Evolutionary conservation across 2,329 filamentous ascomycete genomes (phyloP).

Genomic region (Fusarium mundagurra): DNA sequence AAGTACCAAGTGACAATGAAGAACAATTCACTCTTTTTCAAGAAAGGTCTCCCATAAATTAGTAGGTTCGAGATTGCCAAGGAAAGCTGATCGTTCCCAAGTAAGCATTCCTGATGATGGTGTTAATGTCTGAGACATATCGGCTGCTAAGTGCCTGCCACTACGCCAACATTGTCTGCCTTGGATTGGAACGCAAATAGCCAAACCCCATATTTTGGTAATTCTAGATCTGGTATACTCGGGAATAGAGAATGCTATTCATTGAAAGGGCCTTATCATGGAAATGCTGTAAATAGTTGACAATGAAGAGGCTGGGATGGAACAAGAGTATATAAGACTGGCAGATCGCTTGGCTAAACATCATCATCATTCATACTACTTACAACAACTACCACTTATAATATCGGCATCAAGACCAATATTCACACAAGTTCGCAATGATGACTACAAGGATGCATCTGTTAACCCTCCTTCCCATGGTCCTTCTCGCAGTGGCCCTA

Average conservation of each 20-base stretch:
- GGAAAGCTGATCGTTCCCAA: background rate
- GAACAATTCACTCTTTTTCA: background rate
- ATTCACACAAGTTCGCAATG: background rate
- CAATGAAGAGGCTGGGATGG: background rate
- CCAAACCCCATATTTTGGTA: background rate
- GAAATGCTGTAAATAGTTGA: background rate
- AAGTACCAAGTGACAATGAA: background rate
- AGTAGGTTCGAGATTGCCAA: background rate
- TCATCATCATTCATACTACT: background rate
- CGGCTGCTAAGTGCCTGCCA: background rate
- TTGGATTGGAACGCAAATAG: slow-evolving; percentile 11
- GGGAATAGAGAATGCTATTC: background rate
- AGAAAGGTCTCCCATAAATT: background rate
- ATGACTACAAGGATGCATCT: slow-evolving; percentile 10
- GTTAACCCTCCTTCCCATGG: slow-evolving; percentile 30
- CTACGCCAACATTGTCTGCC: slow-evolving; percentile 7
- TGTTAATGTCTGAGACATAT: slow-evolving; percentile 16
- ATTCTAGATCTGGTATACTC: background rate
- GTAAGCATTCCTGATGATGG: background rate
- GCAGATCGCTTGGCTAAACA: background rate
- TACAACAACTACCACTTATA: background rate
- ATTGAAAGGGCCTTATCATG: background rate
- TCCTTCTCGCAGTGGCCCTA: slow-evolving; percentile 33
- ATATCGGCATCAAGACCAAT: background rate
- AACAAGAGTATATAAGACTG: slow-evolving; percentile 9